phyloP scores from a whole-genome alignment of 2,329 filamentous ascomycete genomes.

The Diaporthe helianthi region DNA sequence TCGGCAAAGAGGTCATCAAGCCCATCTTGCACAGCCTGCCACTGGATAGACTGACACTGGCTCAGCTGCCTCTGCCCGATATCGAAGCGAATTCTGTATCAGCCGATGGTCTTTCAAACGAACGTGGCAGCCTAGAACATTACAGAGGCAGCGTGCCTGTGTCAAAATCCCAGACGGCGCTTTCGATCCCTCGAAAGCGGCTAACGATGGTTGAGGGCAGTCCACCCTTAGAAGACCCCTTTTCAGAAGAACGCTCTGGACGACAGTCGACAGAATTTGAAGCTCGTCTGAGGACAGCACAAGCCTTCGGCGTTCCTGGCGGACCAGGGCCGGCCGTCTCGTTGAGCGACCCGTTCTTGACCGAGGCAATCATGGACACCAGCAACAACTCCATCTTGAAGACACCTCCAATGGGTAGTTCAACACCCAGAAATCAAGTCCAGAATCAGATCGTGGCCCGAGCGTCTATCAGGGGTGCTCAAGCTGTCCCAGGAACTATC shows the following conservation, averaged over 20 bases:
- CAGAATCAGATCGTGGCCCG: neutral
- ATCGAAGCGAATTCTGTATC: neutral
- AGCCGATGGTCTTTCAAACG: conserved; percentile 37
- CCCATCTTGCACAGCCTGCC: neutral
- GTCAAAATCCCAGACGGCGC: conserved; percentile 29
- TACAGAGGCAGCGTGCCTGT: conserved; percentile 46
- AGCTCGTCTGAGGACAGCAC: conserved; percentile 32
- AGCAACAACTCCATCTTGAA: conserved; percentile 36
- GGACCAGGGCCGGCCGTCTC: neutral
- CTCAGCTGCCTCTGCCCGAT: conserved; percentile 38
- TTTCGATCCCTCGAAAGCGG: conserved; percentile 35
- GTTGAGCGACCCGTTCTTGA: conserved; percentile 43
- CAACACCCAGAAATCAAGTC: conserved; percentile 35
- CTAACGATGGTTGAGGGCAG: conserved; percentile 40
- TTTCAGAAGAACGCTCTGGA: conserved; percentile 30
- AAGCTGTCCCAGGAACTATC: neutral
- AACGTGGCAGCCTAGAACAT: conserved; percentile 45
- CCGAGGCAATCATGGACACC: conserved; percentile 40
- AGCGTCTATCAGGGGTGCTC: neutral
- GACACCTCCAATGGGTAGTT: conserved; percentile 36
- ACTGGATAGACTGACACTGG: neutral
- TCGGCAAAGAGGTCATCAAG: neutral
- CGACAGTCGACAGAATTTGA: conserved; percentile 35
- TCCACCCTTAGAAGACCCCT: conserved; percentile 36
- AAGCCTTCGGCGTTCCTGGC: neutral